phyloP scores from a whole-genome alignment of 805 yeast genomes.

The Zygotorulaspora chibaensis region DNA sequence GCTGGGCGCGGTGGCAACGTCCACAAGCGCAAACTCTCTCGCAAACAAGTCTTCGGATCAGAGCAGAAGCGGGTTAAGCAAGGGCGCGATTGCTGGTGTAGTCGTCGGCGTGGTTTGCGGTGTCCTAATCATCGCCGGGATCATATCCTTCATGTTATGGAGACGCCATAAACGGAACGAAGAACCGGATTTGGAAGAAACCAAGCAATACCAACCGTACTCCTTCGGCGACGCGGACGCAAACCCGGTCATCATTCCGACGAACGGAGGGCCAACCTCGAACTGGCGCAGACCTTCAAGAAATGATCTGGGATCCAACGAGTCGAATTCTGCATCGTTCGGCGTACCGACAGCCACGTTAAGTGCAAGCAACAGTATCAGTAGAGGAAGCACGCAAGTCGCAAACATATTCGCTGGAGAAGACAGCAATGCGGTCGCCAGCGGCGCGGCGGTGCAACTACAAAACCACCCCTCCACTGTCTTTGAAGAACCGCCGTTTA shows the following conservation, averaged over 20 bases:
- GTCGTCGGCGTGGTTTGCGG: conserved; percentile 53
- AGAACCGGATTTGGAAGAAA: conserved; percentile 42
- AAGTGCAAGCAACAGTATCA: conserved; percentile 13
- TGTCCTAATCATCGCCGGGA: conserved; percentile 35
- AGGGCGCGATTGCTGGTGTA: conserved; percentile 59
- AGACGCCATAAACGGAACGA: conserved; percentile 37
- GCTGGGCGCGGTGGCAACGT: conserved; percentile 4
- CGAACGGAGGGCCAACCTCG: conserved; percentile 12
- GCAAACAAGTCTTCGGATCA: conserved; percentile 3
- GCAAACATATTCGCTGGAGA: conserved; percentile 5
- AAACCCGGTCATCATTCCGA: conserved; percentile 24
- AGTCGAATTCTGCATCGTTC: conserved; percentile 9
- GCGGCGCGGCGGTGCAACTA: conserved; percentile 3
- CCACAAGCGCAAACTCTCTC: not conserved
- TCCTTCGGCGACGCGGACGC: conserved; percentile 34
- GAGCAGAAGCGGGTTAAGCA: conserved; percentile 18
- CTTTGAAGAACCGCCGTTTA: conserved; percentile 30
- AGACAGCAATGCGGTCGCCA: conserved; percentile 3
- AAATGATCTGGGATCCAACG: conserved; percentile 10
- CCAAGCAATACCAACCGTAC: conserved; percentile 35
- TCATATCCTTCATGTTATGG: conserved; percentile 41
- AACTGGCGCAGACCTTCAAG: conserved; percentile 16
- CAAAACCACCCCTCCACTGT: conserved; percentile 18
- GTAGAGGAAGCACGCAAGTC: conserved; percentile 6
- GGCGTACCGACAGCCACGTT: conserved; percentile 13